These are phyloP conservation scores for Coemansia furcata DNA, from an alignment of 192 early-diverging fungal genomes.

Conservation along the genomic window DNA sequence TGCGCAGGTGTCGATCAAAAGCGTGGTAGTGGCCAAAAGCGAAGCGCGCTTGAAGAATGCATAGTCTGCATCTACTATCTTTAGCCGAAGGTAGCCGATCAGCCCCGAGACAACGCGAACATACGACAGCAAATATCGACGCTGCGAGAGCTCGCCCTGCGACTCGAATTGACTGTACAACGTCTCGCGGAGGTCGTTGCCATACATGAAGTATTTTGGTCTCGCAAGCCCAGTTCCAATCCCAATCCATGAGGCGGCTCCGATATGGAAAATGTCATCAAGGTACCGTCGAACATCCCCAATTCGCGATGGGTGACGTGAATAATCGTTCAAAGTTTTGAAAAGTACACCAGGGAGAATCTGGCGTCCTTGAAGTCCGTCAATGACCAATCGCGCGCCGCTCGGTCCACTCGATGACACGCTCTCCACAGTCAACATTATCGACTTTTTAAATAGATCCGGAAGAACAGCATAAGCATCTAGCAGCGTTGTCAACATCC, in stretches of 20 bases:
- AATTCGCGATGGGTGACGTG: background rate
- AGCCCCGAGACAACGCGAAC: slow-evolving; percentile 28
- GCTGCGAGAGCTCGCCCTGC: background rate
- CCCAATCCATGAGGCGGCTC: slow-evolving; percentile 36
- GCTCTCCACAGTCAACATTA: slow-evolving; percentile 21
- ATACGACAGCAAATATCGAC: slow-evolving; percentile 9
- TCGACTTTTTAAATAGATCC: slow-evolving; percentile 34
- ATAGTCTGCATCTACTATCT: slow-evolving; percentile 15
- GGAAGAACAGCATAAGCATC: slow-evolving; percentile 19
- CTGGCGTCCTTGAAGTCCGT: slow-evolving; percentile 15
- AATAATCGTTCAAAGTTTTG: slow-evolving; percentile 9
- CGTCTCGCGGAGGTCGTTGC: slow-evolving; percentile 18
- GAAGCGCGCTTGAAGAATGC: slow-evolving; percentile 17
- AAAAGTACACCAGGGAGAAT: slow-evolving; percentile 41
- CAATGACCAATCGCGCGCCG: slow-evolving; percentile 7
- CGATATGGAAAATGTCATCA: slow-evolving; percentile 15
- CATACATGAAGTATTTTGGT: slow-evolving; percentile 29
- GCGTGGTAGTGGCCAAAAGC: background rate
- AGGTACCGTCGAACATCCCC: slow-evolving; percentile 13
- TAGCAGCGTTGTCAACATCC: slow-evolving; percentile 7
- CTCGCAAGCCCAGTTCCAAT: background rate
- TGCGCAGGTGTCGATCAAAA: slow-evolving; percentile 9
- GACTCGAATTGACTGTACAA: slow-evolving; percentile 11
- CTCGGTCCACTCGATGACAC: background rate
- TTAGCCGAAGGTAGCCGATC: slow-evolving; percentile 30